Evolutionary conservation across 495 filamentous ascomycete species (phyloP).

Genomic region (Neurospora hispaniola): DNA sequence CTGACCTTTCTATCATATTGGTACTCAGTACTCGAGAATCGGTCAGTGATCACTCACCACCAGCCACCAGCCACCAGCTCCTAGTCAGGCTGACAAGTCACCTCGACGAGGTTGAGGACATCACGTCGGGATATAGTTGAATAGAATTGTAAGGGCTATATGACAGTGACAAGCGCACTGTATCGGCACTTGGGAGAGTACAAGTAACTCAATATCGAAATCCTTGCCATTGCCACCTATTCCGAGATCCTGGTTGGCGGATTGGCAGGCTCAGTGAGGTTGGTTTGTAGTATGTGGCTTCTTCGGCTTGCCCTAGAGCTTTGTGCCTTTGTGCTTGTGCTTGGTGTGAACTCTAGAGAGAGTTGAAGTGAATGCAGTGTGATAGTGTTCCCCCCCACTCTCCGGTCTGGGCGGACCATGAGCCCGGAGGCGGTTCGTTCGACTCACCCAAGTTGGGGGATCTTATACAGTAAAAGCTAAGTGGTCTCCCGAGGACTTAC

Average conservation of each 20-base stretch:
- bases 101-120: not conserved
- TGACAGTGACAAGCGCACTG: not conserved
- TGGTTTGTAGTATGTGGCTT: not conserved
- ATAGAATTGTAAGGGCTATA: not conserved
- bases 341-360: not conserved
- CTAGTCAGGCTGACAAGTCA: not conserved
- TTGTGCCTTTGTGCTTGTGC: not conserved
- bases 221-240: not conserved
- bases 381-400: not conserved
- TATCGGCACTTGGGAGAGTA: not conserved
- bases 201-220: not conserved
- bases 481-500: not conserved
- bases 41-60: not conserved
- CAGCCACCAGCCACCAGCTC: not conserved
- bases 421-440: not conserved
- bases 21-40: not conserved
- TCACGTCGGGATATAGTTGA: not conserved
- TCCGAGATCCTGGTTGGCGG: not conserved
- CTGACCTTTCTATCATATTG: not conserved
- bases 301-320: not conserved
- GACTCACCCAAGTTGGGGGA: not conserved
- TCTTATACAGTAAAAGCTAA: not conserved
- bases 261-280: not conserved
- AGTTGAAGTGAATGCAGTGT: not conserved
- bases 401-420: too few relatives aligned